Evolutionary conservation across 2,329 filamentous ascomycete genomes (phyloP), one percentile per base, ranked within the genome.

Genomic region (Penicillium sumatraense): DNA sequence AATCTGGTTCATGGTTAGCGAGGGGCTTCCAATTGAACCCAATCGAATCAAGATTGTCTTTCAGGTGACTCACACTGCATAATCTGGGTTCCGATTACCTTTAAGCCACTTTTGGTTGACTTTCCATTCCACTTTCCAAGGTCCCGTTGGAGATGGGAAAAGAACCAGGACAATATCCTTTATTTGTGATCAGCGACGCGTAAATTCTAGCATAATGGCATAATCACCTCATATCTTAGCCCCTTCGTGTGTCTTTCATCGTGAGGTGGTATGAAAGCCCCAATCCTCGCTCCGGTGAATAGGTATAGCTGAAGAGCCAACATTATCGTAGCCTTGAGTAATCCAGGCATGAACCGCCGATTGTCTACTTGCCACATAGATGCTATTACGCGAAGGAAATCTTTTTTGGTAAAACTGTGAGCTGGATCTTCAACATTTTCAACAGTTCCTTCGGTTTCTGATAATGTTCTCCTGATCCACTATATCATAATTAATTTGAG

Each of bases 51-150:
- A 42, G 11, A 13, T n/a, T 42, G n/a, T 26, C 16, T 42, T 24
- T 42, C 6, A 40, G 10, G 13, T 51, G 10, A 29, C 55, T 58
- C 36, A 57, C 27, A 62, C 51, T 23, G 53, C 47, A 18, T 60
- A 60, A 13, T 62, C 27, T 52, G 36, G 55, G 51, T 56, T 51
- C 54, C 49, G 55, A 49, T 62, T 62, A n/a, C 29, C 35, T 49
- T 62, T 58, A 5, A 60, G 46, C 56, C 41, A 61, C 31, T 33
- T 16, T 59, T 60, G 35, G 27, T 62, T 57, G 2, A 60, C 42
- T 49, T 57, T 62, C 46, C 47, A 59, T 20, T 60, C 58, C 3
- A 62, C 14, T 16, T 48, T 60, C 58, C 13, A 62, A 31, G 60
- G 58, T 7, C 27, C 53, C 23, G 49, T 57, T 29, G 49, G 21